These are phyloP conservation scores for Allium fistulosum DNA, from an alignment of 106 monocot species.

Conservation along the genomic window DNA sequence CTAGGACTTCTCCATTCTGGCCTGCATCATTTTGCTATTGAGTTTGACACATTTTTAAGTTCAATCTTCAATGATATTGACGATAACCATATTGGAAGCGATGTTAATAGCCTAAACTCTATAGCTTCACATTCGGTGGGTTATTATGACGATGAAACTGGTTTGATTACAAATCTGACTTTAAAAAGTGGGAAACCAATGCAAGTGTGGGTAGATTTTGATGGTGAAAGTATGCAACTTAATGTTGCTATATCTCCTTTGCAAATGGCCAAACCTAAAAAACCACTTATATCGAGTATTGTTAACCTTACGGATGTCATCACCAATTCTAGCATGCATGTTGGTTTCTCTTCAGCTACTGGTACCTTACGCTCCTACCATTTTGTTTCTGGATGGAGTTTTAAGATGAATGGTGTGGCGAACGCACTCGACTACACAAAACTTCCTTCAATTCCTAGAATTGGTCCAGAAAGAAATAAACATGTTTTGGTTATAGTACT, in stretches of 20 bases:
- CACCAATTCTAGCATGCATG: conserved; percentile 2
- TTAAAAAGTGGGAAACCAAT: conserved; percentile 20
- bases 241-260: conserved; percentile 21
- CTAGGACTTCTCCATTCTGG: too few species aligned
- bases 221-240: conserved; percentile 8
- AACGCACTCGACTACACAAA: not conserved
- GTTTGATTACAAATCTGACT: not conserved
- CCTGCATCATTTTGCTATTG: conserved; percentile 24
- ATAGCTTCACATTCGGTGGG: conserved; percentile 2
- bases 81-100: conserved; percentile 25
- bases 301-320: conserved; percentile 18
- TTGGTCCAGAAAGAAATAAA: not conserved
- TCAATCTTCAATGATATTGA: conserved; percentile 15
- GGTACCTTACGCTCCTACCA: conserved; percentile 8
- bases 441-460: not conserved
- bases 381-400: conserved; percentile 2
- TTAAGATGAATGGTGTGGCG: conserved; percentile 8
- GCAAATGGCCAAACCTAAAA: conserved; percentile 8
- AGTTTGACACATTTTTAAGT: conserved; percentile 24
- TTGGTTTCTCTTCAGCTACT: conserved; percentile 24
- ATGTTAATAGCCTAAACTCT: conserved; percentile 22
- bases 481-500: not conserved
- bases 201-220: conserved; percentile 32
- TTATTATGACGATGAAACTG: conserved; percentile 5
- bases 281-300: conserved; percentile 18